Percentiles rank a stretch among this genome's conserved stretches.
These are phyloP conservation scores for Dovyalis caffra DNA, from an alignment of 345 rosid species.

Conservation along the genomic window DNA sequence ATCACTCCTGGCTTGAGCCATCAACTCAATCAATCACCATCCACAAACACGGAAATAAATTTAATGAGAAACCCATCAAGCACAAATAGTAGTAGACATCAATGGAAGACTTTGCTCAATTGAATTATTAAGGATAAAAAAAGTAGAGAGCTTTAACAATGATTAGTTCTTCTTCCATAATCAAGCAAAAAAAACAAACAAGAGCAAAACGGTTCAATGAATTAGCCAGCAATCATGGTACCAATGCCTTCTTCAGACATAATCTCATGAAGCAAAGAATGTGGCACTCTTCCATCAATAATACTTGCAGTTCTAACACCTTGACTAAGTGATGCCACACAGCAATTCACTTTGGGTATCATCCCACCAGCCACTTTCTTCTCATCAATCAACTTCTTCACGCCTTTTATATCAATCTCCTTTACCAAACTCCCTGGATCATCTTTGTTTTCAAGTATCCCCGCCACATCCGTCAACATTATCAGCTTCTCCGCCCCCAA, in stretches of 20 bases:
- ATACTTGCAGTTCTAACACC: slow-evolving; percentile 92
- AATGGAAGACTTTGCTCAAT: background rate
- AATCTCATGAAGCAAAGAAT: slow-evolving; percentile 81
- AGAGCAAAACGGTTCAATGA: background rate
- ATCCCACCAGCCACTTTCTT: slow-evolving; percentile 85
- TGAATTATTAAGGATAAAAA: background rate
- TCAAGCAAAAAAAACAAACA: background rate
- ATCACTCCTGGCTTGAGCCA: background rate
- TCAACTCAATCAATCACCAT: background rate
- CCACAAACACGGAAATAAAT: background rate
- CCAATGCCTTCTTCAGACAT: slow-evolving; percentile 95
- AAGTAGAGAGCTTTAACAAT: background rate
- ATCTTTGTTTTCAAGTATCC: slow-evolving; percentile 59
- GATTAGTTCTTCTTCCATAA: background rate
- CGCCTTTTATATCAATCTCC: slow-evolving; percentile 82
- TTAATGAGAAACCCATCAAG: background rate
- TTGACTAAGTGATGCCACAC: slow-evolving; percentile 77
- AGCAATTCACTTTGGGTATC: slow-evolving; percentile 93
- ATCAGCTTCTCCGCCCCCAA: slow-evolving; percentile 90
- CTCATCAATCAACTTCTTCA: slow-evolving; percentile 70
- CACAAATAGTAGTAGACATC: background rate
- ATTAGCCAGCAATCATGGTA: slow-evolving; percentile 80
- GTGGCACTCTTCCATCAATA: slow-evolving; percentile 80
- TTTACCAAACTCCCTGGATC: slow-evolving; percentile 73
- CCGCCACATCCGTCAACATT: slow-evolving; percentile 80